These are phyloP conservation scores for Coprinopsis cinerea DNA, from an alignment of 768 basidiomycete species.

Conservation along the genomic window DNA sequence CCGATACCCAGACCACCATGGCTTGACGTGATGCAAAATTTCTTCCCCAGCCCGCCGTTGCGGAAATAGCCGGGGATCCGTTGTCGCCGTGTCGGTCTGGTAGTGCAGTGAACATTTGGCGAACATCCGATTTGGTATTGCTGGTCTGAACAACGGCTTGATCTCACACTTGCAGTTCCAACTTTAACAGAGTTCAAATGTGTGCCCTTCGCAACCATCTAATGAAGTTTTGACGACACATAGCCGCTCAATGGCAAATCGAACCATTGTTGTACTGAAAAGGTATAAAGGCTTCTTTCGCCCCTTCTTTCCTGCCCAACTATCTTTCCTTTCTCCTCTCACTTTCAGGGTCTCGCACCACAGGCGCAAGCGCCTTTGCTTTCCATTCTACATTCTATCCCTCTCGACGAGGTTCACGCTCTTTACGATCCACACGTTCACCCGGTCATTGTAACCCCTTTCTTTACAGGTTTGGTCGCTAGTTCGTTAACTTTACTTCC, in stretches of 20 bases:
- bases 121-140: too few species aligned
- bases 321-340: not conserved
- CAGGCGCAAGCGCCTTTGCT: slow-evolving; percentile 1
- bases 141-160: too few species aligned
- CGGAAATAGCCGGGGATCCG: too few species aligned
- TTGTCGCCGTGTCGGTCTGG: too few species aligned
- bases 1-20: too few species aligned
- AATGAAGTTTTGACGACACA: not conserved
- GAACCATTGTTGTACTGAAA: not conserved
- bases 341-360: not conserved
- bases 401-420: slow-evolving; percentile 15
- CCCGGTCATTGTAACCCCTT: not conserved
- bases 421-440: not conserved
- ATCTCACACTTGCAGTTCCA: not conserved
- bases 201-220: not conserved
- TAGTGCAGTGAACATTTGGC: too few species aligned
- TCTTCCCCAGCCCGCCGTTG: too few species aligned
- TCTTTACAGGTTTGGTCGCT: not conserved
- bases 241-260: not conserved
- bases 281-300: not conserved
- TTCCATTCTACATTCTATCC: slow-evolving; percentile 1
- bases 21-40: too few species aligned
- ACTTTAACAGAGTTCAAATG: not conserved
- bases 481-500: not conserved
- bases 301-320: not conserved